A percentile compares a stretch with the other conserved stretches of the same genome.
Conservation (phyloP, 257 asterid species). For the Orobanche coerulescens region DNA sequence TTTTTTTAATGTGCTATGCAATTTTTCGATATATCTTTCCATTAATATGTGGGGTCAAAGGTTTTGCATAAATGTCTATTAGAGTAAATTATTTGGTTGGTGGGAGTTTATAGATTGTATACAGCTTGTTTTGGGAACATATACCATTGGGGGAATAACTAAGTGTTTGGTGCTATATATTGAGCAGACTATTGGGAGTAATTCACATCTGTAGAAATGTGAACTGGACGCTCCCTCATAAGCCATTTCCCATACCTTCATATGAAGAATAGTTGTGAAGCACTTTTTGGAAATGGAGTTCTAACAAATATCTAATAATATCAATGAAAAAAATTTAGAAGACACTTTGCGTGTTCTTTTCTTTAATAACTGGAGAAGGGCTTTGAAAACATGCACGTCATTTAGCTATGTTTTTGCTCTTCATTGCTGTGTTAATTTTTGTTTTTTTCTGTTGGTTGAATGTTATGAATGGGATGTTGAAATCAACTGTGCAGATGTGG, state of each 20-base stretch:
- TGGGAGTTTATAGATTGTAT: background rate
- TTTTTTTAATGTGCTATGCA: background rate
- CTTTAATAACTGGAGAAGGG: background rate
- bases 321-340: no score
- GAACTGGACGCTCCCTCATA: no score
- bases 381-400: background rate
- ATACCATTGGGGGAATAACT: background rate
- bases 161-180: background rate
- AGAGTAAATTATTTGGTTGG: background rate
- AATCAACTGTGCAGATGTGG: slow-evolving; percentile 47
- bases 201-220: background rate
- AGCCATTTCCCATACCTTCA: background rate
- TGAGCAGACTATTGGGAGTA: background rate
- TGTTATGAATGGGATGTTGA: slow-evolving; percentile 3
- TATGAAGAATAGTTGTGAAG: background rate
- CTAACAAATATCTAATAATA: background rate
- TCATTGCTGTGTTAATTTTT: background rate
- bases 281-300: background rate
- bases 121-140: background rate
- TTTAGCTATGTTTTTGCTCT: background rate
- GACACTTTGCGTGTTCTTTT: background rate
- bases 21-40: background rate
- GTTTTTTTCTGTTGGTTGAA: background rate
- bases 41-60: background rate
- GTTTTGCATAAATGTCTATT: background rate